Conservation (phyloP, 371 early-diverging fungal genomes). For the Batkoa obscura region DNA sequence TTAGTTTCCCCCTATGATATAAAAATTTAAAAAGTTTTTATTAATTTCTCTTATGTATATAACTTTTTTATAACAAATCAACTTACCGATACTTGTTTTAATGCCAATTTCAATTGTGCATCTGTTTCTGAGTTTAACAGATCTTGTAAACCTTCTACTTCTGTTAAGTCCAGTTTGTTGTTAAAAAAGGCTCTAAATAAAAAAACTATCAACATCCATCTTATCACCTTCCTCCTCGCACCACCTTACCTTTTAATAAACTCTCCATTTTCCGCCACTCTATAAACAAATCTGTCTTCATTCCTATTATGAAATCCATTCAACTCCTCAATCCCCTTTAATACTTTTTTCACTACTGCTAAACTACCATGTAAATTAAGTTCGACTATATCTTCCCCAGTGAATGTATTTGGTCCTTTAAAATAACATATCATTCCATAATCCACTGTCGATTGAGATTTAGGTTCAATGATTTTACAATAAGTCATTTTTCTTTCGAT, state of each 20-base stretch:
- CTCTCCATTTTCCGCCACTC: constrained; percentile 57
- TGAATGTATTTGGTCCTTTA: constrained; percentile 53
- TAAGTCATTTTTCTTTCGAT: no score
- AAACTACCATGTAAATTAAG: constrained; percentile 63
- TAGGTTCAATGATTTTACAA: no score
- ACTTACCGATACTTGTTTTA: constrained; percentile 43
- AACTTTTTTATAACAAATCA: not conserved
- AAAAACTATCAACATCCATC: not conserved
- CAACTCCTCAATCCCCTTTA: constrained; percentile 29
- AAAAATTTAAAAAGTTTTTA: not conserved
- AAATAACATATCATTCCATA: no score
- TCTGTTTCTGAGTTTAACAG: constrained; percentile 68
- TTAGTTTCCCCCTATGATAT: constrained; percentile 42
- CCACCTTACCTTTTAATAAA: constrained; percentile 35
- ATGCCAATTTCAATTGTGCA: constrained; percentile 42
- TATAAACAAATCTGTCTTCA: not conserved
- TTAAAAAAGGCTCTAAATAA: constrained; percentile 45
- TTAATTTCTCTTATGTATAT: not conserved
- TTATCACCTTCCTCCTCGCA: no score
- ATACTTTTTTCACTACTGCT: constrained; percentile 37
- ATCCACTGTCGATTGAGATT: no score
- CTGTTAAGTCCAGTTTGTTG: constrained; percentile 56
- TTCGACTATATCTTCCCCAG: constrained; percentile 64
- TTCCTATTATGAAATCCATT: constrained; percentile 17
- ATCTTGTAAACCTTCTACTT: constrained; percentile 61